These are phyloP conservation scores for Erodium maritimum DNA, from an alignment of 345 rosid species.

Conservation along the genomic window DNA sequence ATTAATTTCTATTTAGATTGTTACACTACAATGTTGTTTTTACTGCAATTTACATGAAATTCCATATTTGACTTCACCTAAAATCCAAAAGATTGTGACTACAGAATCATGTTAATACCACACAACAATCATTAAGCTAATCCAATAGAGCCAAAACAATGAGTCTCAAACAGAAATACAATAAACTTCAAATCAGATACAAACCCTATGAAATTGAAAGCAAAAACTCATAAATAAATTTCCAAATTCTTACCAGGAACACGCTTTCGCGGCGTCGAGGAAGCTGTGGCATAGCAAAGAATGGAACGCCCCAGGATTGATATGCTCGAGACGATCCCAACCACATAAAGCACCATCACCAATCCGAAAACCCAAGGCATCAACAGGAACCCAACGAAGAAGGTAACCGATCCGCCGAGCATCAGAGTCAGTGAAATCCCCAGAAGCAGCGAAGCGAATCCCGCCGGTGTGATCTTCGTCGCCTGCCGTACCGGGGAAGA, in stretches of 20 bases:
- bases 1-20: too few species aligned
- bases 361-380: slow-evolving; percentile 93
- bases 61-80: too few species aligned
- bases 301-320: slow-evolving; percentile 60
- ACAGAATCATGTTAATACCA: neutral
- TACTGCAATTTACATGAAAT: too few species aligned
- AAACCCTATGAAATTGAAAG: neutral
- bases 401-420: slow-evolving; percentile 89
- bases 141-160: neutral
- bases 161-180: too few species aligned
- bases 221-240: neutral
- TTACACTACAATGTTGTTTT: too few species aligned
- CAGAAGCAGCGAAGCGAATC: slow-evolving; percentile 68
- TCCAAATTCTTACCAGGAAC: neutral
- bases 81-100: too few species aligned
- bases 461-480: slow-evolving; percentile 53
- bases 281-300: slow-evolving; percentile 43
- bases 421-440: slow-evolving; percentile 73
- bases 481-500: slow-evolving; percentile 9
- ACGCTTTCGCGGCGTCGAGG: slow-evolving; percentile 15
- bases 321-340: slow-evolving; percentile 64
- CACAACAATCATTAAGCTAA: neutral
- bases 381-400: slow-evolving; percentile 79
- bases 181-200: too few species aligned
- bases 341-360: slow-evolving; percentile 61